Evolutionary conservation across 805 yeast species (phyloP).

Genomic region (Kodamaea jinghongensis): DNA sequence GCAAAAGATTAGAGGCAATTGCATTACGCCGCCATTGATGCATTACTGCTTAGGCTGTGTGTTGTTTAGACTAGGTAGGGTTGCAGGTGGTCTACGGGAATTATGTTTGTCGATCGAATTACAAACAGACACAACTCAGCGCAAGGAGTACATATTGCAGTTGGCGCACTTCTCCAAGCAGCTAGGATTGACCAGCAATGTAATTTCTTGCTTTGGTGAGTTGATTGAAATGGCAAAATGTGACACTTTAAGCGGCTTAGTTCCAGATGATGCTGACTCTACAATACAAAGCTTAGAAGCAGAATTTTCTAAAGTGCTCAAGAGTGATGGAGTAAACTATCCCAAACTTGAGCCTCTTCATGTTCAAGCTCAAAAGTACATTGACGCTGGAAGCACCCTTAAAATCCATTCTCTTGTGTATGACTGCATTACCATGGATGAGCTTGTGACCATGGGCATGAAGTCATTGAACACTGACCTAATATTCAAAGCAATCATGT

Average conservation of each 20-base stretch:
- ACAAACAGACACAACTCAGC: conserved; percentile 14
- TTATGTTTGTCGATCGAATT: conserved; percentile 24
- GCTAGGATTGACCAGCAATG: conserved; percentile 13
- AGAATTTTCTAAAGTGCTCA: not conserved
- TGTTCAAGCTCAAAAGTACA: conserved; percentile 20
- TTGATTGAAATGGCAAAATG: conserved; percentile 9
- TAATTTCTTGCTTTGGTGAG: conserved; percentile 14
- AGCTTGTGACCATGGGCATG: not conserved
- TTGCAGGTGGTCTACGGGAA: conserved; percentile 23
- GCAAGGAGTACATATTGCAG: conserved; percentile 15
- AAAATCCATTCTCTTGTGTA: conserved; percentile 18
- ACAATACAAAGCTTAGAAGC: no score
- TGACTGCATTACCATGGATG: conserved; percentile 12
- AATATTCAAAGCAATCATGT: conserved; percentile 13
- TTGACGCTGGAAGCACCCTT: conserved; percentile 15
- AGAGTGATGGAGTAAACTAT: not conserved
- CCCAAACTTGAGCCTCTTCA: conserved; percentile 14
- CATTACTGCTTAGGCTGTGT: conserved; percentile 11
- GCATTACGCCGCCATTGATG: conserved; percentile 4
- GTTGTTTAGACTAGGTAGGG: conserved; percentile 23
- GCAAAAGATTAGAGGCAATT: conserved; percentile 6
- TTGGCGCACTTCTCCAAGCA: conserved; percentile 17
- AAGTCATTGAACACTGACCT: no score
- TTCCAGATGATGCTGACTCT: no score
- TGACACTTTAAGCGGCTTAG: conserved; percentile 3